Evolutionary conservation across 352 stramenopile genomes (phyloP), one percentile per base, ranked within the genome.

Genomic region (Phytopythium sindhum): DNA sequence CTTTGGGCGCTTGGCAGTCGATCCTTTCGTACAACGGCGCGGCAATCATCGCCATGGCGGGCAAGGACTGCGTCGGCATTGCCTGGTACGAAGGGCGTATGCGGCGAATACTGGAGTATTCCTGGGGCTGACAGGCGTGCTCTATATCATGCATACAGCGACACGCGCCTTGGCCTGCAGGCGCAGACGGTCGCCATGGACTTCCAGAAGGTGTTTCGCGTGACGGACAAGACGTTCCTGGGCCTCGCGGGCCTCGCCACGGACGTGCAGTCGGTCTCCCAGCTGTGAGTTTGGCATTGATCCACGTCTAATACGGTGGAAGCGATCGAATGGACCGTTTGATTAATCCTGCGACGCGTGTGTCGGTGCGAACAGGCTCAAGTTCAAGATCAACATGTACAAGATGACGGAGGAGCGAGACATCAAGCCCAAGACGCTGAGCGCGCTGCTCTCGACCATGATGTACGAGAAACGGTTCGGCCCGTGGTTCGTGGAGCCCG

Each of bases 381-480:
- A 95, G 66, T 97, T 97, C 74, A 90, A 97, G 78, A 65, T 97
- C 57, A 98, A 98, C 75, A 91, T 99, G 75, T 99, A 99, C 81
- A 98, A 98, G 79, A 94, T 99, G 64, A 84, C 94, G 55, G 98
- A 99, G 75, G 96, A 99, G 74, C 82, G 98, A 59, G 93, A 99
- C 33, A 99, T 99, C 69, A 99, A 98, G 69, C 97, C 97, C 19
- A 90, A 98, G 74, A 98, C 98, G 14, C 97, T 99, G 62, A 96
- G 89, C 54, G 91, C 97, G 65, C 75, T 99, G 64, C 62, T 99
- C 35, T 98, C 89, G 35, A 95, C 89, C 67, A 95, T 99, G 73
- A 93, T 99, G 72, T 99, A 99, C 79, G 95, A 99, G 79, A 99
- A 99, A 73, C 82, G 97, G 63, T 99, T 99, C 75, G 98, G 97